phyloP scores from a whole-genome alignment of 2,329 filamentous ascomycete genomes.

The Fusarium hostae region DNA sequence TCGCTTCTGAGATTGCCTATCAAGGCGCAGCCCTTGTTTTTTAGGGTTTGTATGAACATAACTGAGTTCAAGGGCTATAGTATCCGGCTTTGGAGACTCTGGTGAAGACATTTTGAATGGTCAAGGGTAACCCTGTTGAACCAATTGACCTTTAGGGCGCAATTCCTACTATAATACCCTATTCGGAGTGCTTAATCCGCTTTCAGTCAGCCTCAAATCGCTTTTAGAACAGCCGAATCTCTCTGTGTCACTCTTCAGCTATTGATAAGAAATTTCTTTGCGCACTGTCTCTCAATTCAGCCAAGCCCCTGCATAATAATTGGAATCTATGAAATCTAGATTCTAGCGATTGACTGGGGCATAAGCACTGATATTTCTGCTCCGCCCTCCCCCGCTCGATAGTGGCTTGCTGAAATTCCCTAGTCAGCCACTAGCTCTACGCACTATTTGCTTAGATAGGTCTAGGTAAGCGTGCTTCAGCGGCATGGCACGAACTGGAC shows the following conservation, averaged over 20 bases:
- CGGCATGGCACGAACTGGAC: slow-evolving; percentile 1
- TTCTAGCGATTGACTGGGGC: not conserved
- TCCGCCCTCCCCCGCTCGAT: not conserved
- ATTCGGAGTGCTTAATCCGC: not conserved
- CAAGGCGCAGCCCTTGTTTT: too few relatives aligned
- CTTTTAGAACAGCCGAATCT: not conserved
- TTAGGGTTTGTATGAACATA: too few relatives aligned
- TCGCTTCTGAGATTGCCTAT: too few relatives aligned
- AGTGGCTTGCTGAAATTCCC: slow-evolving; percentile 15
- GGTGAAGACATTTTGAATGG: too few relatives aligned
- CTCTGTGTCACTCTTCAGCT: not conserved
- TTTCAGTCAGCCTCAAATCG: not conserved
- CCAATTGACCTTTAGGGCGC: not conserved
- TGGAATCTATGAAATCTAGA: not conserved
- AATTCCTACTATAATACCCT: not conserved
- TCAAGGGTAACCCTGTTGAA: too few relatives aligned
- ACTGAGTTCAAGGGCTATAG: too few relatives aligned
- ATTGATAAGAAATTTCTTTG: not conserved
- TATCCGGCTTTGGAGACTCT: too few relatives aligned
- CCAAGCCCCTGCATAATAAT: not conserved
- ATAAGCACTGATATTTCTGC: not conserved
- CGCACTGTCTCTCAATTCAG: not conserved
- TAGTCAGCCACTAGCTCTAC: not conserved
- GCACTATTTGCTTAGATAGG: not conserved
- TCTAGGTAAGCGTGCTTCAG: not conserved